Conservation (phyloP, 345 rosid genomes). For the Diplotaxis tenuifolia region DNA sequence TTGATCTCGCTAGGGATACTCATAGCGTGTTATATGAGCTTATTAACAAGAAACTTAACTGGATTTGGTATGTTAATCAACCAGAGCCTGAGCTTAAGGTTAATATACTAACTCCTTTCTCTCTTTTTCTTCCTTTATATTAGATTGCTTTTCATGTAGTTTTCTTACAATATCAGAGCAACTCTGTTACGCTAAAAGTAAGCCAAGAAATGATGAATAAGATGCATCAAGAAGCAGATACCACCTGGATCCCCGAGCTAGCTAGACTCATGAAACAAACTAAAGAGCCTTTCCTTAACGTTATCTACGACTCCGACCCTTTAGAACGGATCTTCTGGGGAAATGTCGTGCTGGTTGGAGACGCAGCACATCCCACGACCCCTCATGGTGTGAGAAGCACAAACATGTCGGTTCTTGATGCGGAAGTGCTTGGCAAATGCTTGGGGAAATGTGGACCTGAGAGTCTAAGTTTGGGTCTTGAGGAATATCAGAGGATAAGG, state of each 20-base stretch:
- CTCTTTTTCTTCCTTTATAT: too few species aligned
- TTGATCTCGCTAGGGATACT: constrained; percentile 46
- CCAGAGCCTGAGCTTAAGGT: constrained; percentile 71
- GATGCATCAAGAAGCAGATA: constrained; percentile 65
- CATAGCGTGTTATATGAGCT: constrained; percentile 66
- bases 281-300: constrained; percentile 72
- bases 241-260: constrained; percentile 63
- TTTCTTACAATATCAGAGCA: constrained; percentile 41
- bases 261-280: constrained; percentile 63
- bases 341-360: constrained; percentile 63
- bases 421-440: constrained; percentile 65
- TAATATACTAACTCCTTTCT: not conserved
- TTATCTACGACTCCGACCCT: constrained; percentile 74
- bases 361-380: constrained; percentile 81
- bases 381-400: constrained; percentile 84
- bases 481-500: constrained; percentile 63
- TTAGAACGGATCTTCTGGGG: constrained; percentile 49
- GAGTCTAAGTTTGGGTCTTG: constrained; percentile 51
- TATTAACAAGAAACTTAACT: constrained; percentile 54
- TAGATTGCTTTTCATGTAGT: not conserved
- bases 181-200: constrained; percentile 67
- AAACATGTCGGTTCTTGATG: constrained; percentile 79
- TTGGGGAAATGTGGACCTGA: constrained; percentile 50
- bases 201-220: constrained; percentile 50
- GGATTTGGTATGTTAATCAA: constrained; percentile 79